These are phyloP conservation scores for Paramecium bursaria DNA, from an alignment of 73 alveolate genomes.

Conservation along the genomic window DNA sequence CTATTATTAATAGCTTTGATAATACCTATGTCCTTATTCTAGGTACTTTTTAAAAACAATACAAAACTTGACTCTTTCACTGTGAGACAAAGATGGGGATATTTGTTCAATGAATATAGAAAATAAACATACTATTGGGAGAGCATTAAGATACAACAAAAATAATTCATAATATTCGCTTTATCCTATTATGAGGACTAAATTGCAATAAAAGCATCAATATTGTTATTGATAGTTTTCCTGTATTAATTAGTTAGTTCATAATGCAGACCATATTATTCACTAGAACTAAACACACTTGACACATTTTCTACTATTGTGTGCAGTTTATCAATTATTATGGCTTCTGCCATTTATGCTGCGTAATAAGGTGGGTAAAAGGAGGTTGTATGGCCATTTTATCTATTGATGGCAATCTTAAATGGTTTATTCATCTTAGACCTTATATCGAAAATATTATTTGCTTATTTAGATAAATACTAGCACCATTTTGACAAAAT, in stretches of 20 bases:
- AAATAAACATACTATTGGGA: conserved; percentile 48
- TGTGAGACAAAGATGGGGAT: conserved; percentile 29
- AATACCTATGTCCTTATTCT: neutral
- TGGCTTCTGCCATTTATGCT: conserved; percentile 36
- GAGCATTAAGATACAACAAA: neutral
- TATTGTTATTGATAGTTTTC: conserved; percentile 12
- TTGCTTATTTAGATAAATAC: conserved; percentile 3
- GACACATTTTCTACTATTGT: conserved; percentile 34
- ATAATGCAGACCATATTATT: neutral
- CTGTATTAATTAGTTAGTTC: conserved; percentile 19
- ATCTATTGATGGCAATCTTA: neutral
- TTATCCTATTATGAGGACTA: conserved; percentile 43
- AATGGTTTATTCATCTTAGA: neutral
- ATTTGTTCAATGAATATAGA: conserved; percentile 21
- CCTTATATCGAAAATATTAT: neutral
- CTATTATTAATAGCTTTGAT: neutral
- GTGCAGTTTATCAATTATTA: conserved; percentile 29
- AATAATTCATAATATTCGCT: conserved; percentile 15
- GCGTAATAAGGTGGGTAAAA: conserved; percentile 13
- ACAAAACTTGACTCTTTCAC: neutral
- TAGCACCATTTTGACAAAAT: conserved; percentile 10
- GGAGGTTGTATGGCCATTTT: conserved; percentile 54
- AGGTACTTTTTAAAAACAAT: neutral
- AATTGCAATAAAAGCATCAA: conserved; percentile 27
- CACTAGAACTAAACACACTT: neutral